Evolutionary conservation across 352 stramenopile species (phyloP).

Genomic region (Globisporangium nagaii): DNA sequence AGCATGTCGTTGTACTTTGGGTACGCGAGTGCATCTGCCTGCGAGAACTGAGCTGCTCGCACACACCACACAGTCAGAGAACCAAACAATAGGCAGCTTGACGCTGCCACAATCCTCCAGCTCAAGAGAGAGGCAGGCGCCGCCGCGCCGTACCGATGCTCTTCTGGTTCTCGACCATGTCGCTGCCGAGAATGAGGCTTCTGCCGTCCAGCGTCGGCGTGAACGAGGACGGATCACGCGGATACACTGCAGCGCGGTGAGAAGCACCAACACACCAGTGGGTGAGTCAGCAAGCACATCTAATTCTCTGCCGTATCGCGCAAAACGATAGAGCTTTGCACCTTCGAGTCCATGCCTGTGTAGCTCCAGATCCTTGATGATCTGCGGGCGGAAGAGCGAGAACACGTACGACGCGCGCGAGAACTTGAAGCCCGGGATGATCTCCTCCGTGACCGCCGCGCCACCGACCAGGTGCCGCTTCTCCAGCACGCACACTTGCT

Average conservation of each 20-base stretch:
- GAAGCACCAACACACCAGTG: too few relatives aligned
- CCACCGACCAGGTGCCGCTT: conserved; percentile 84
- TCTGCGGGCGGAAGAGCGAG: conserved; percentile 85
- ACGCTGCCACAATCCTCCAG: not conserved
- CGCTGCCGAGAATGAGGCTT: conserved; percentile 72
- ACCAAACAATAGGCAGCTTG: not conserved
- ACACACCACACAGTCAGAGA: not conserved
- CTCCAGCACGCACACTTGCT: conserved; percentile 86
- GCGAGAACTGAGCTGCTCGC: conserved; percentile 73
- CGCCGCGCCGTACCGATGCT: conserved; percentile 74
- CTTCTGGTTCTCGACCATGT: conserved; percentile 70
- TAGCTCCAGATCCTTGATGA: conserved; percentile 86
- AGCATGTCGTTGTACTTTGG: conserved; percentile 81
- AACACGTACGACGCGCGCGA: conserved; percentile 89
- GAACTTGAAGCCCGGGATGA: conserved; percentile 89
- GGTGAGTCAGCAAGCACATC: too few relatives aligned
- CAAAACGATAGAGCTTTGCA: conserved; percentile 16
- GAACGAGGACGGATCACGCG: conserved; percentile 84
- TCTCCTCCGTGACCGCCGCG: conserved; percentile 88
- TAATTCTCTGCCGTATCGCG: too few relatives aligned
- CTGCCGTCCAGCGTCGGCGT: conserved; percentile 75
- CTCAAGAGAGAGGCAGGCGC: not conserved
- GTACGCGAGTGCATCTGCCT: conserved; percentile 69
- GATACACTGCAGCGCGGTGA: conserved; percentile 58
- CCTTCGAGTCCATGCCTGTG: conserved; percentile 70